Base-by-base conservation (phyloP, 1,139 yeast species). In the Saccharomyces hybrid region DNA sequence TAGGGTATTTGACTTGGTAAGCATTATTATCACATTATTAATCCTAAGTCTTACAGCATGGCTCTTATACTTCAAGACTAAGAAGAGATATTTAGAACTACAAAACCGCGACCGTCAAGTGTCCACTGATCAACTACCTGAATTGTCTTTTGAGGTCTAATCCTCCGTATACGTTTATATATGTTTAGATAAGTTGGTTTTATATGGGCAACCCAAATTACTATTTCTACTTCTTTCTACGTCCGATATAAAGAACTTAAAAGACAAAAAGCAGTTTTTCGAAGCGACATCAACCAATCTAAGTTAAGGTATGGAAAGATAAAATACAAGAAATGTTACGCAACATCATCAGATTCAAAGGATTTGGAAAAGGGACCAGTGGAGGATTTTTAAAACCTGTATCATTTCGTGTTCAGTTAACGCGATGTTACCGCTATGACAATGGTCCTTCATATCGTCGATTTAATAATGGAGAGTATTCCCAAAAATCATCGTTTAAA, bases 21-120 rank as follows among this genome's bases (percentile, higher is more conserved):
- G 95, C 51, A 81, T 91, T 4, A 11, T 79, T 0, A 59, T 85
- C 9, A 84, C 97, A 0, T 76, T 73, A 1, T 51, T 70, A 0
- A 82, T 88, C 0, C 80, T 90, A 3, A 70, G 80, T 0, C 59
- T 75, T 8, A 85, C 95, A 0, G 85, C 96, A 0, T 85, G 82
- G 72, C 62, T 89, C 20, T 78, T 93, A 23, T 91, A 89, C 69
- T 73, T 72, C 52, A 82, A 83, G 63, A 87, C 76, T 1, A 67
- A 62, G 42, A 61, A 67, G 49, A 68, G 71, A 59, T 62, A 72
- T 34, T 50, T 57, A 31, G 71, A 71, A 50, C 47, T 73, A 32
- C 64, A 61, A 48, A 58, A 59, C 44, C 58, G 53, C 34, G 56
- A 56, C 6, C 51, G 47, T 28, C 16, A 38, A 16, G 44, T 38